Percentiles rank a stretch among this genome's conserved stretches.
These are phyloP conservation scores for Aethionema arabicum DNA, from an alignment of 345 rosid genomes.

Conservation along the genomic window DNA sequence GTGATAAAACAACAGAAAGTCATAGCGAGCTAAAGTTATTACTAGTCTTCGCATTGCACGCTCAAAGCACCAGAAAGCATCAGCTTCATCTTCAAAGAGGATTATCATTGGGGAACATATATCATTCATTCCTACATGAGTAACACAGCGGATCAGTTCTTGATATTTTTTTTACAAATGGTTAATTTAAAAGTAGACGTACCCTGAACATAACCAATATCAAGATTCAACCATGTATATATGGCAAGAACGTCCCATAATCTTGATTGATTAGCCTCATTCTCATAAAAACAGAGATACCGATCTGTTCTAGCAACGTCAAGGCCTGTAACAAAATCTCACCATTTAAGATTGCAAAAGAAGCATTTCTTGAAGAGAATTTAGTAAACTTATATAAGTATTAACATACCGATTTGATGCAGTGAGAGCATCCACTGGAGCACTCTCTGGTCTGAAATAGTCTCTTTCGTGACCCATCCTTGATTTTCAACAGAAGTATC, in stretches of 20 bases:
- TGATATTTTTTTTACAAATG: neutral
- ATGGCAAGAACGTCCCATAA: slow-evolving; percentile 86
- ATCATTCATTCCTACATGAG: slow-evolving; percentile 85
- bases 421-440: slow-evolving; percentile 76
- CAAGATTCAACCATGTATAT: slow-evolving; percentile 87
- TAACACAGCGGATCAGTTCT: slow-evolving; percentile 8
- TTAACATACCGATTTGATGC: slow-evolving; percentile 78
- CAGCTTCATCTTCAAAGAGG: slow-evolving; percentile 89
- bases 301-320: slow-evolving; percentile 95
- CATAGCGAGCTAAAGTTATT: slow-evolving; percentile 11
- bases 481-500: slow-evolving; percentile 41
- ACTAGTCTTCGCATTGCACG: slow-evolving; percentile 89
- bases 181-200: slow-evolving; percentile 17
- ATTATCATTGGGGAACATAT: slow-evolving; percentile 91
- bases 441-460: slow-evolving; percentile 60
- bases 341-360: slow-evolving; percentile 3
- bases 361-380: neutral
- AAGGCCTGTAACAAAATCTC: slow-evolving; percentile 55
- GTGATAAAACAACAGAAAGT: slow-evolving; percentile 19
- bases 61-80: slow-evolving; percentile 97
- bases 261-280: slow-evolving; percentile 62
- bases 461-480: slow-evolving; percentile 40
- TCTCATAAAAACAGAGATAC: slow-evolving; percentile 75
- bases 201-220: slow-evolving; percentile 95
- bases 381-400: neutral